Evolutionary conservation across 2,329 filamentous ascomycete species (phyloP).

Genomic region (Botrytis sinoallii): DNA sequence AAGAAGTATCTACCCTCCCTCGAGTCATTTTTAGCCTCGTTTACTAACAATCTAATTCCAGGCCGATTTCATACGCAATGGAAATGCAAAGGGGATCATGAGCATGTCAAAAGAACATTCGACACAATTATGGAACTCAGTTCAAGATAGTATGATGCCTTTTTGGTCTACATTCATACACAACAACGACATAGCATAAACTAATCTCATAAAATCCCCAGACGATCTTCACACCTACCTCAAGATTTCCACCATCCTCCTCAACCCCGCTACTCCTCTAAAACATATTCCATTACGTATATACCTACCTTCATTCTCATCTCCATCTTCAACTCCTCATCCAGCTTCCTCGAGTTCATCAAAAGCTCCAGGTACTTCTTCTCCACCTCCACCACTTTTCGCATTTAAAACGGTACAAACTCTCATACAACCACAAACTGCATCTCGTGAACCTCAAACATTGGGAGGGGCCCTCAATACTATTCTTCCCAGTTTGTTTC

Average conservation of each 20-base stretch:
- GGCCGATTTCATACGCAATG: constrained; percentile 64
- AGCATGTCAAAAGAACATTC: constrained; percentile 66
- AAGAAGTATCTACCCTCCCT: constrained; percentile 46
- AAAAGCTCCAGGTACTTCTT: neutral
- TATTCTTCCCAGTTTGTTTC: constrained; percentile 79
- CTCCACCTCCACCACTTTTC: constrained; percentile 41
- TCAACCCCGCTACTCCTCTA: constrained; percentile 71
- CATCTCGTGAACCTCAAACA: constrained; percentile 55
- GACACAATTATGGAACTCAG: constrained; percentile 61
- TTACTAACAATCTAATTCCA: constrained; percentile 14
- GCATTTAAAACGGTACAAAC: constrained; percentile 74
- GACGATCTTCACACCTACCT: constrained; percentile 72
- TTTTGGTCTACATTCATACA: neutral
- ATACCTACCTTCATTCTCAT: constrained; percentile 70
- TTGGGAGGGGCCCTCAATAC: constrained; percentile 75
- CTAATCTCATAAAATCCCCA: constrained; percentile 36
- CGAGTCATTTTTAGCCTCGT: constrained; percentile 8
- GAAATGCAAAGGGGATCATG: constrained; percentile 70
- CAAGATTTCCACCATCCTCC: constrained; percentile 70
- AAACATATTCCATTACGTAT: constrained; percentile 83
- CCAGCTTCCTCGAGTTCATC: constrained; percentile 42
- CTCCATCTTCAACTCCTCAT: constrained; percentile 56
- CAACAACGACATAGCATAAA: neutral
- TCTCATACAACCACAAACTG: constrained; percentile 54
- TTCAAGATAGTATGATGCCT: constrained; percentile 53